Evolutionary conservation across 1,284 basidiomycete genomes (phyloP).

Genomic region (Somion occarium): DNA sequence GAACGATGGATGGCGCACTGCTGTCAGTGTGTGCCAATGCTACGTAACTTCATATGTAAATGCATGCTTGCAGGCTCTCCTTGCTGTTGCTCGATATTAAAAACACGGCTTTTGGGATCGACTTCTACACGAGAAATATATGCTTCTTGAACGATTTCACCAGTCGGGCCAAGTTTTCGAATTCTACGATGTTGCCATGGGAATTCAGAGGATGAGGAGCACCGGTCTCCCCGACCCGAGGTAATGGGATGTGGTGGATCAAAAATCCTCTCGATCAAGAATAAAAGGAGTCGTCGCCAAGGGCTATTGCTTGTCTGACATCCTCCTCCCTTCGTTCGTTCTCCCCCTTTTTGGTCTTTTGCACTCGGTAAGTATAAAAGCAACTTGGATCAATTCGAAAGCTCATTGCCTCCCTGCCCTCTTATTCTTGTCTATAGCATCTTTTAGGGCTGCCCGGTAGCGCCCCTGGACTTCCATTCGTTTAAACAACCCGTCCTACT

Average conservation of each 20-base stretch:
- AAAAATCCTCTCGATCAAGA: slow-evolving; percentile 1
- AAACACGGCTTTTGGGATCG: too few species aligned
- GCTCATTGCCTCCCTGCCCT: neutral
- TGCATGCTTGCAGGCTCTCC: too few species aligned
- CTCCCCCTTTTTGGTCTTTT: slow-evolving; percentile 15
- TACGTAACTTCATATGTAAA: too few species aligned
- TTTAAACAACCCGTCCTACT: slow-evolving; percentile 31
- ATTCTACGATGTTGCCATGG: slow-evolving; percentile 15
- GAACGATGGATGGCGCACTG: neutral
- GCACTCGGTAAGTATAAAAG: slow-evolving; percentile 21
- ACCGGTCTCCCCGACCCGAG: slow-evolving; percentile 23
- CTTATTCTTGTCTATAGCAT: slow-evolving; percentile 14
- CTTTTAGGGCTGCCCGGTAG: slow-evolving; percentile 65
- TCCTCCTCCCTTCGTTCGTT: slow-evolving; percentile 10
- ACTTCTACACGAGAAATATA: too few species aligned
- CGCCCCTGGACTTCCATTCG: slow-evolving; percentile 54
- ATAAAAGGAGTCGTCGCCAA: slow-evolving; percentile 13
- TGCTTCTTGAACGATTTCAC: too few species aligned
- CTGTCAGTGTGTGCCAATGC: too few species aligned
- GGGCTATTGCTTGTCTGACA: neutral
- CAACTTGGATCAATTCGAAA: slow-evolving; percentile 2
- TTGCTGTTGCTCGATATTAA: too few species aligned
- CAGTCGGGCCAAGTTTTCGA: neutral
- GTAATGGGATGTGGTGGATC: slow-evolving; percentile 10
- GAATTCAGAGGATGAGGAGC: slow-evolving; percentile 8